phyloP scores from a whole-genome alignment of 495 filamentous ascomycete species.

The Penicillium herquei region DNA sequence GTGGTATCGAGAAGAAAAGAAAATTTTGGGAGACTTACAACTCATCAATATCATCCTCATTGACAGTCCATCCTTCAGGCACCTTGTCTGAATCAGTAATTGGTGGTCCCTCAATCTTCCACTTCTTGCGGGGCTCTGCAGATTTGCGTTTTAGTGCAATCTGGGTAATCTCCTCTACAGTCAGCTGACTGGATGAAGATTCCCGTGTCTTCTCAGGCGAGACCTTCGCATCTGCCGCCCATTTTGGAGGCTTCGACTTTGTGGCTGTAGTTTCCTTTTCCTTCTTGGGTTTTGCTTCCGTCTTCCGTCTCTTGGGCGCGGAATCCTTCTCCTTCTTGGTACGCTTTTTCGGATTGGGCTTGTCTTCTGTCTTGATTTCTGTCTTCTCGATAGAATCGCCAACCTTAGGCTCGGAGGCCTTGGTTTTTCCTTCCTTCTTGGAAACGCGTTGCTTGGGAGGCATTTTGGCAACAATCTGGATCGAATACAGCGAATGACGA shows the following conservation, averaged over 20 bases:
- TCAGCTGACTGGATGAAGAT: background rate
- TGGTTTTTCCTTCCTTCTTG: background rate
- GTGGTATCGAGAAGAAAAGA: background rate
- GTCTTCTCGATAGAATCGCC: background rate
- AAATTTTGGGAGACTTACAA: background rate
- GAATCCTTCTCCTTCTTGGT: background rate
- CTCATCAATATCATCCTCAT: slow-evolving; percentile 3
- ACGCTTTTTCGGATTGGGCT: background rate
- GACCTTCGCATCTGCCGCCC: too few species aligned
- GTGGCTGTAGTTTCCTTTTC: too few species aligned
- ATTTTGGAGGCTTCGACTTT: too few species aligned
- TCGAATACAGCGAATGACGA: background rate
- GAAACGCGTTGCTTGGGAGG: background rate
- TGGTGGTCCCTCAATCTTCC: background rate
- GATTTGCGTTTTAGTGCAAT: background rate
- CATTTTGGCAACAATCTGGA: background rate
- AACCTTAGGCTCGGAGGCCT: background rate
- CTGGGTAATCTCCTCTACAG: background rate
- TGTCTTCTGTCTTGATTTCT: background rate
- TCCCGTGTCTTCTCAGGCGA: too few species aligned
- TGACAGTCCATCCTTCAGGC: slow-evolving; percentile 1
- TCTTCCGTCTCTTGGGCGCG: background rate
- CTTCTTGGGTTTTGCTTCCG: background rate
- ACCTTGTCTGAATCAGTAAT: background rate
- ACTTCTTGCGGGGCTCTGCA: background rate